Base-by-base conservation (phyloP, 495 filamentous ascomycete species). In the Lasiosphaeris hirsuta region DNA sequence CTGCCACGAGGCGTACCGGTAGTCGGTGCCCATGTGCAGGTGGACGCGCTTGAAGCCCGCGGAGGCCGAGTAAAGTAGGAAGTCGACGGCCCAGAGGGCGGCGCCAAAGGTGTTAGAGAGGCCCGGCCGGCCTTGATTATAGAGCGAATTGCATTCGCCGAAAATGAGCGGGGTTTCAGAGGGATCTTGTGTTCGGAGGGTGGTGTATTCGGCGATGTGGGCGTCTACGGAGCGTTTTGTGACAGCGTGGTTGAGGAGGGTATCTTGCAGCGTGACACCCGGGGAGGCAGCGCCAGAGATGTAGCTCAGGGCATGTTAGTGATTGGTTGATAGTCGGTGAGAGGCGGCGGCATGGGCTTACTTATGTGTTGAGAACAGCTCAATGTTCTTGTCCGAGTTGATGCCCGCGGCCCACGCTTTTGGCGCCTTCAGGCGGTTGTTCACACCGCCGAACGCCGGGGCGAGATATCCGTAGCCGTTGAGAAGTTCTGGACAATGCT, bases 91-190 rank as follows among this genome's bases (percentile, higher is more conserved):
- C 86, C 86, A 90, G 34, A 89, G 80, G 0, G 86, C 84, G 10
- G 86, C 86, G 44, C 86, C 86, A 68, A 89, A 90, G 3, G 83
- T 75, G 71, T 89, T 86, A 39, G 84, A 86, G 10, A 88, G 72
- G 0, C 84, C 85, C 0, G 81, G 81, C 1, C 72, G 73, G 53
- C 86, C 86, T 71, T 88, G 73, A 67, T 83, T 80, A 69, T 83
- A 85, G 15, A 88, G 75, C 4, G 79, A 83, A 69, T 87, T 88
- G 36, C 77, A 79, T 69, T 89, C 86, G 54, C 85, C 85, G 10
- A 89, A 76, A 57, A 87, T 82, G 61, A 83, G 85, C 7, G 82
- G 79, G 2, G 74, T 75, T 3, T 64, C 64, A 8, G 74, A 63
- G 9, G 79, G 57, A 47, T 68, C 68, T 3, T 71, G 47, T n/a